Percentiles rank a stretch among this genome's conserved stretches.
These are phyloP conservation scores for Triangularia verruculosa DNA, from an alignment of 2,329 filamentous ascomycete genomes.

Conservation along the genomic window DNA sequence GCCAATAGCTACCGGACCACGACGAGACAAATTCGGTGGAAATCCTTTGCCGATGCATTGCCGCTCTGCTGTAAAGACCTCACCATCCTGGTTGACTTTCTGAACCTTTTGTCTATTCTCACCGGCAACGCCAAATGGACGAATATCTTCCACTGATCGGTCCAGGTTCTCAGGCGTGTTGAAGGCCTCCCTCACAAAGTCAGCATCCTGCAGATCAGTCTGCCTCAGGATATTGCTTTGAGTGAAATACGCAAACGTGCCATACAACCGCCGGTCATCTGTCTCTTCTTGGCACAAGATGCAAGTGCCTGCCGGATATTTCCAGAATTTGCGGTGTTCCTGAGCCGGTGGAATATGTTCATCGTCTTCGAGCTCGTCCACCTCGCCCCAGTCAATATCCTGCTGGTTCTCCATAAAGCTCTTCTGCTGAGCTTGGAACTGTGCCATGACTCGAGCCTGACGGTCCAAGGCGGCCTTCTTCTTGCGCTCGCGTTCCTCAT, in stretches of 20 bases:
- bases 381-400: constrained; percentile 83
- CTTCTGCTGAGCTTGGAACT: constrained; percentile 96
- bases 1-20: constrained; percentile 80
- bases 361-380: constrained; percentile 73
- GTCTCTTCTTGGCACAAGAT: constrained; percentile 97
- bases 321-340: constrained; percentile 73
- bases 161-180: constrained; percentile 80
- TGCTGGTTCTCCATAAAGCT: constrained; percentile 88
- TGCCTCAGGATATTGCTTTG: constrained; percentile 84
- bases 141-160: constrained; percentile 73
- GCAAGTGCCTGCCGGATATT: constrained; percentile 88
- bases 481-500: constrained; percentile 74
- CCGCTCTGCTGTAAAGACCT: constrained; percentile 68
- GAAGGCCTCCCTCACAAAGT: constrained; percentile 80
- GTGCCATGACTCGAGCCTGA: constrained; percentile 92
- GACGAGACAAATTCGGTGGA: constrained; percentile 60
- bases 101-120: constrained; percentile 77
- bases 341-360: constrained; percentile 57
- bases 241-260: constrained; percentile 86
- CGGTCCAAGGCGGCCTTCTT: constrained; percentile 88
- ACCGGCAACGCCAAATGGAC: constrained; percentile 87
- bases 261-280: constrained; percentile 82
- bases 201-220: constrained; percentile 76
- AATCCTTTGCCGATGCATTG: constrained; percentile 90
- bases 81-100: constrained; percentile 71